Evolutionary conservation across 345 rosid genomes (phyloP).

Genomic region (Ceriops zippeliana): DNA sequence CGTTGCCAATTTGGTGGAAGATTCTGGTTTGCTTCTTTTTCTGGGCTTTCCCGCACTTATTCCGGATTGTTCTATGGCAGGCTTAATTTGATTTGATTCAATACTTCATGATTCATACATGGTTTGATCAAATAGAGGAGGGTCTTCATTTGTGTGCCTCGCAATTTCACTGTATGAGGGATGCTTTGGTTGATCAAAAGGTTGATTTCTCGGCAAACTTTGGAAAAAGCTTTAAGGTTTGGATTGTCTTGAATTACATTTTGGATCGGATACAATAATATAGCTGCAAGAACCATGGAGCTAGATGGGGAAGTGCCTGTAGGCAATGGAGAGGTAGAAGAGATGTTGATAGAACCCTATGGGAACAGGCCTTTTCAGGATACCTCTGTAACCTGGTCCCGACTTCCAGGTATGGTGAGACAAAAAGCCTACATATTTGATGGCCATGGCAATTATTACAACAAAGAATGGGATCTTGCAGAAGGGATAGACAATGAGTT

Average conservation of each 20-base stretch:
- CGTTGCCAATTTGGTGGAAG: conserved; percentile 12
- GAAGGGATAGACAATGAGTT: conserved; percentile 74
- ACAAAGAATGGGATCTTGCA: conserved; percentile 77
- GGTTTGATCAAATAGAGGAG: neutral
- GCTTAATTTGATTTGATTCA: neutral
- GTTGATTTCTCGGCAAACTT: conserved; percentile 10
- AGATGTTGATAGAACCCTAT: conserved; percentile 39
- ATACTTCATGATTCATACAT: neutral
- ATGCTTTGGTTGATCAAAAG: conserved; percentile 5
- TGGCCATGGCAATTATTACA: conserved; percentile 61
- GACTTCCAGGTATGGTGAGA: conserved; percentile 63
- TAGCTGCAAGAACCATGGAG: conserved; percentile 40
- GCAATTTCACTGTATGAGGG: neutral
- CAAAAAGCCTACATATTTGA: conserved; percentile 84
- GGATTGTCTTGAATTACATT: conserved; percentile 3
- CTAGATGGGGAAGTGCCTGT: conserved; percentile 34
- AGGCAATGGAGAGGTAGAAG: conserved; percentile 47
- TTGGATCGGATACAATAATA: neutral
- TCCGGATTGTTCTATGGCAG: conserved; percentile 2
- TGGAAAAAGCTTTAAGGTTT: conserved; percentile 1
- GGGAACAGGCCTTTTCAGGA: conserved; percentile 22
- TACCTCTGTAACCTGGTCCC: conserved; percentile 18
- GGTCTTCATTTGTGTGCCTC: neutral
- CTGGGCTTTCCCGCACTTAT: conserved; percentile 7
- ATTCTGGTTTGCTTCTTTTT: conserved; percentile 13